Percentiles rank a stretch among this genome's conserved stretches.
These are phyloP conservation scores for Castanea mollissima DNA, from an alignment of 306 rosid species.

Conservation along the genomic window DNA sequence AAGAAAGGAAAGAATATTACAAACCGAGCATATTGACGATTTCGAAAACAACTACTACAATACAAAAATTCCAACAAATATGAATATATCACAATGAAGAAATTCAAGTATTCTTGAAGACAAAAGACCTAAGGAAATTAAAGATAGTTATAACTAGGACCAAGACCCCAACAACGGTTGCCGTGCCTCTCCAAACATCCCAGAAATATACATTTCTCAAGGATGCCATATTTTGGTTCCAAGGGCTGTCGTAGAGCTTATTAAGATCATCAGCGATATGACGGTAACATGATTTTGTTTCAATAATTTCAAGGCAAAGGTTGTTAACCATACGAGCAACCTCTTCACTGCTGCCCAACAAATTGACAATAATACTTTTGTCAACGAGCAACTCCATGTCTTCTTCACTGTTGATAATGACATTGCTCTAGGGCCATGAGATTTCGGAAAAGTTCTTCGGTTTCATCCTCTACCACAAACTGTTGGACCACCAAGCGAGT, in stretches of 20 bases:
- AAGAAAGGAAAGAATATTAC: too few relatives aligned
- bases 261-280: neutral
- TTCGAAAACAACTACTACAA: neutral
- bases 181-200: neutral
- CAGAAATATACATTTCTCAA: constrained; percentile 31
- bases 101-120: neutral
- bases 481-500: constrained; percentile 2
- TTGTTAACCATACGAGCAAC: constrained; percentile 12
- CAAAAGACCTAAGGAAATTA: too few relatives aligned
- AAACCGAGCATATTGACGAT: too few relatives aligned
- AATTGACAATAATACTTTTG: constrained; percentile 8
- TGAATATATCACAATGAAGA: too few relatives aligned
- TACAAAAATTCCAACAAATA: too few relatives aligned
- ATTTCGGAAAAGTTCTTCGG: constrained; percentile 20
- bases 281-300: neutral
- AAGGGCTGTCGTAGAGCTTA: neutral
- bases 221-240: constrained; percentile 20
- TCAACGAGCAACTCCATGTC: constrained; percentile 4
- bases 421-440: too few relatives aligned
- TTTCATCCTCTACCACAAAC: neutral
- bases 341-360: constrained; percentile 18
- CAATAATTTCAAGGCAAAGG: constrained; percentile 6
- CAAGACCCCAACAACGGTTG: too few relatives aligned
- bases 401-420: too few relatives aligned
- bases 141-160: too few relatives aligned